Base-by-base conservation (phyloP, 176 grass and related monocot species). In the Poa annua region DNA sequence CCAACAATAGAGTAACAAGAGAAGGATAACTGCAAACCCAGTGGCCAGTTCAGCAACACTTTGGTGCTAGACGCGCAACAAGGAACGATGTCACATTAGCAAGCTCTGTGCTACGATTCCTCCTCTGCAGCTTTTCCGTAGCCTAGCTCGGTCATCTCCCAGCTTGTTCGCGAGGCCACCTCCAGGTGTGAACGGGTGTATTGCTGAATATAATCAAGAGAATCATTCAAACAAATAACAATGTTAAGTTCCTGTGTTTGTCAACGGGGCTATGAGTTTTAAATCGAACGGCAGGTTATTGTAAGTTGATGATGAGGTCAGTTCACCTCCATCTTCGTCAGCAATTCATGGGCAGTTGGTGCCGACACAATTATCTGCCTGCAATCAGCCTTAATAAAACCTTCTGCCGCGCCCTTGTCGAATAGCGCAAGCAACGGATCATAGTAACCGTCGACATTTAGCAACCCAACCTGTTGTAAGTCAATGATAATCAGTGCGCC, bases 391-490 rank as follows among this genome's bases (percentile, higher is more conserved):
- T 99, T 99, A 83, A 99, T 99, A 81, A 99, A 99, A 36, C 96
- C 96, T 90, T 95, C 96, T 7, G 72, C 2, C 4, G 90, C 89
- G 1, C 96, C 96, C 70, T 92, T 95, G 61, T 96, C 96, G n/a
- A 99, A 96, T 59, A 99, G 83, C 24, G 86, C 88, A 34, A 99
- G 91, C 49, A 99, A 50, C 9, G 91, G 90, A 81, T 99, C 87
- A n/a, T 99, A 99, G 77, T 99, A 99, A n/a, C 96, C 96, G 21
- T 99, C 96, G 50, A 99, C 89, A 78, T 99, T 99, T 79, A 99
- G 81, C 74, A 99, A 72, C 11, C 95, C 95, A 49, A 98, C 90
- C 95, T 98, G 84, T 75, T 61, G 11, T 42, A 85, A 80, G 65
- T 80, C 32, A 76, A 81, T 63, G 60, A 85, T 85, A 54, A 49